Evolutionary conservation across 208 protist genomes (phyloP).

Genomic region (Phytomonas sp.): DNA sequence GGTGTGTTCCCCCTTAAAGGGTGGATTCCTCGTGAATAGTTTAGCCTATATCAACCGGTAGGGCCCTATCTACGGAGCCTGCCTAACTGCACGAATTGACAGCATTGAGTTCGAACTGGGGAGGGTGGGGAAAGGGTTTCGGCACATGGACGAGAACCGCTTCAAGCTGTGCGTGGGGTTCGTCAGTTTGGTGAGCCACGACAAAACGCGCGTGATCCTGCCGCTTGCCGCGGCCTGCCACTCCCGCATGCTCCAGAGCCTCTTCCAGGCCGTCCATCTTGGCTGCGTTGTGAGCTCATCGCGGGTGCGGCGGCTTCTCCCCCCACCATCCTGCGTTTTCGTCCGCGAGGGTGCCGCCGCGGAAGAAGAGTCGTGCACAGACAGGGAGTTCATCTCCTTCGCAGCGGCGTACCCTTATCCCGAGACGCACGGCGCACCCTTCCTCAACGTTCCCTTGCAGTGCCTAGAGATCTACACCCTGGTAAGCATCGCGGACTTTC

Average conservation of each 20-base stretch:
- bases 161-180: slow-evolving; percentile 25
- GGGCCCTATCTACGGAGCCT: no score
- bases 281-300: no score
- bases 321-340: no score
- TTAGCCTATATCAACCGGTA: no score
- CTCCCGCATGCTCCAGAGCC: slow-evolving; percentile 39
- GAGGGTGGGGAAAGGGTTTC: no score
- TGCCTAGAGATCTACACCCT: slow-evolving; percentile 27
- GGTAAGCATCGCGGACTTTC: slow-evolving; percentile 28
- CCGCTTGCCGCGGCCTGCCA: slow-evolving; percentile 40
- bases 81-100: no score
- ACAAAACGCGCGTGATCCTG: slow-evolving; percentile 44
- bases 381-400: slow-evolving; percentile 15
- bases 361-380: not conserved
- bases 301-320: no score
- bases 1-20: no score
- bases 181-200: slow-evolving; percentile 30
- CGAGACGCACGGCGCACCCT: not conserved
- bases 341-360: slow-evolving; percentile 1
- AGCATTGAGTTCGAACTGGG: no score
- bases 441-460: slow-evolving; percentile 25
- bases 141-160: not conserved
- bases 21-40: no score
- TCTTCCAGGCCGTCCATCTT: slow-evolving; percentile 40
- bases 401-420: slow-evolving; percentile 12